Conservation (phyloP, 73 alveolate species). For the Blepharisma stoltei region DNA sequence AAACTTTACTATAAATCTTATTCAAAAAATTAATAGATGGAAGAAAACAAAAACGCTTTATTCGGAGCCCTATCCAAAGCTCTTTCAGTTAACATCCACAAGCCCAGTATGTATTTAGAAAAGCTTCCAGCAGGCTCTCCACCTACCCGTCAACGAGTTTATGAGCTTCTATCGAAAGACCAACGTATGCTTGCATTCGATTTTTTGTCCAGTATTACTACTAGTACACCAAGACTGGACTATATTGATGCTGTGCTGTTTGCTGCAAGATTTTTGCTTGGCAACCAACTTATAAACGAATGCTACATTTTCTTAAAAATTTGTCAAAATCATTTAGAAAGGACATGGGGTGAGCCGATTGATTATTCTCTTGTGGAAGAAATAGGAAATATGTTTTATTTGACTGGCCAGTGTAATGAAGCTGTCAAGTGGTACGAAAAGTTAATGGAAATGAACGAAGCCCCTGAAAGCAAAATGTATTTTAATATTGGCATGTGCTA, state of each 20-base stretch:
- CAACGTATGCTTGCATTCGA: slow-evolving; percentile 1
- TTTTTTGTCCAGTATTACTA: not conserved
- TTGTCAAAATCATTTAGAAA: not conserved
- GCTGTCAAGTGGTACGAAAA: slow-evolving; percentile 2
- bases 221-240: not conserved
- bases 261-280: slow-evolving; percentile 21
- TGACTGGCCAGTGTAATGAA: not conserved
- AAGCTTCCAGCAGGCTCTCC: not conserved
- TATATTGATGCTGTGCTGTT: slow-evolving; percentile 14
- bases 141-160: not conserved
- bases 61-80: slow-evolving; percentile 23
- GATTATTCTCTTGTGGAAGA: slow-evolving; percentile 1
- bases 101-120: not conserved
- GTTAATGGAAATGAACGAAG: not conserved
- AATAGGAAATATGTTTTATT: slow-evolving; percentile 19
- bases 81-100: not conserved
- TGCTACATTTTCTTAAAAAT: slow-evolving; percentile 8
- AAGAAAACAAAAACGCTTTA: not conserved
- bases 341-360: not conserved
- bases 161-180: not conserved
- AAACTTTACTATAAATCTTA: too few species aligned
- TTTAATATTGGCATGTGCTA: slow-evolving; percentile 28
- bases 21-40: not conserved
- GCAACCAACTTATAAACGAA: not conserved
- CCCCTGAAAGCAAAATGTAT: not conserved